phyloP scores from a whole-genome alignment of 257 asterid species.

The Petunia axillaris region DNA sequence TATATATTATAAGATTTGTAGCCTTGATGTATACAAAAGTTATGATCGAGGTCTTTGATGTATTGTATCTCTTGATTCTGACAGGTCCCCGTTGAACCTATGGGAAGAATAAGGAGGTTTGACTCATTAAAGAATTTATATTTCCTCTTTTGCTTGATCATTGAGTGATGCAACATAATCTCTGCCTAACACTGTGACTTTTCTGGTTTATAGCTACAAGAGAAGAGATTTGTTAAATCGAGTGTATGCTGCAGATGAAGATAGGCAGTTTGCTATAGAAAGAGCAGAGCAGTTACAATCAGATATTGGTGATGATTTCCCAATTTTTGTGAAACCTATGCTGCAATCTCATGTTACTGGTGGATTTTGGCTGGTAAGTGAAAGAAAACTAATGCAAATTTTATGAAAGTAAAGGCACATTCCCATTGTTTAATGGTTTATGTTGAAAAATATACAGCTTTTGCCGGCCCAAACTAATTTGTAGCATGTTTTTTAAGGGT shows the following conservation, averaged over 20 bases:
- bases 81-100: constrained; percentile 57
- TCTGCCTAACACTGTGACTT: not conserved
- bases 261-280: constrained; percentile 39
- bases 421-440: not conserved
- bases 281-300: constrained; percentile 61
- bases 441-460: not conserved
- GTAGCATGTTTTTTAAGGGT: constrained; percentile 41
- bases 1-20: too few relatives aligned
- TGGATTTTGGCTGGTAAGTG: constrained; percentile 76
- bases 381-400: not conserved
- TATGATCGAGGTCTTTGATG: not conserved
- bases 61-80: constrained; percentile 30
- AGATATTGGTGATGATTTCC: constrained; percentile 45
- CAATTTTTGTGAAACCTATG: constrained; percentile 67
- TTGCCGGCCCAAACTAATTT: not conserved
- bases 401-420: not conserved
- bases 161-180: constrained; percentile 27
- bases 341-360: constrained; percentile 71
- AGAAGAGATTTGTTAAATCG: constrained; percentile 64
- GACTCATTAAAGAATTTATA: not conserved
- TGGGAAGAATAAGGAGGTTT: constrained; percentile 55
- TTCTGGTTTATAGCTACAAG: constrained; percentile 30
- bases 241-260: constrained; percentile 66
- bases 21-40: not conserved
- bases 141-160: not conserved